Conservation (phyloP, 371 early-diverging fungal genomes). For the Blakeslea trispora region DNA sequence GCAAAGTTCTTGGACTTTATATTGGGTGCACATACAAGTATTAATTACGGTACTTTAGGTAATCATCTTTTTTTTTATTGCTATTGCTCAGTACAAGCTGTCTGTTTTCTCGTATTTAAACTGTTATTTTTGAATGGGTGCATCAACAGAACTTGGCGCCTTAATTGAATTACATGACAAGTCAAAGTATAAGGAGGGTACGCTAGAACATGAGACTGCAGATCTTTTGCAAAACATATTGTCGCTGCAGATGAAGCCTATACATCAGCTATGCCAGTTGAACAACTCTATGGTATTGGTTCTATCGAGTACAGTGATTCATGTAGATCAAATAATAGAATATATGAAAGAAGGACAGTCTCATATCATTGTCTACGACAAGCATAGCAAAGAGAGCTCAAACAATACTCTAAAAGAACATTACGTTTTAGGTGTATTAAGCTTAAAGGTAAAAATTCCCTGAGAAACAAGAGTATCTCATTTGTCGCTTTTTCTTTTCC, state of each 20-base stretch:
- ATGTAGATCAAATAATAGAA: neutral
- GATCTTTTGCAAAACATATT: constrained; percentile 65
- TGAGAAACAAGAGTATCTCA: neutral
- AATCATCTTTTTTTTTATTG: too few relatives aligned
- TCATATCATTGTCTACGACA: constrained; percentile 21
- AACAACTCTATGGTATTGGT: constrained; percentile 12
- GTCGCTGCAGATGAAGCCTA: constrained; percentile 58
- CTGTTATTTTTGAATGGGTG: neutral
- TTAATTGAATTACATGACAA: constrained; percentile 71
- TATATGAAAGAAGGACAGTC: constrained; percentile 12
- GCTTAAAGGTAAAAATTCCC: constrained; percentile 12
- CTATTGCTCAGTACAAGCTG: too few relatives aligned
- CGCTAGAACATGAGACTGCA: constrained; percentile 37
- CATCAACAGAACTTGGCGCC: constrained; percentile 64
- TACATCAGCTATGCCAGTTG: constrained; percentile 4
- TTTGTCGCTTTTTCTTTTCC: too few relatives aligned
- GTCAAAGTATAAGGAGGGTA: constrained; percentile 51
- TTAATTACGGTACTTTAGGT: constrained; percentile 66
- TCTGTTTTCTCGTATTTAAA: neutral
- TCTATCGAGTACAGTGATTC: constrained; percentile 5
- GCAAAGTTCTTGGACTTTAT: constrained; percentile 73
- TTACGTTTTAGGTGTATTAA: constrained; percentile 12
- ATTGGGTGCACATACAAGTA: constrained; percentile 72
- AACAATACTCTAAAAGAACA: constrained; percentile 1
- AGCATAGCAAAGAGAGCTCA: neutral